Evolutionary conservation across 768 basidiomycete genomes (phyloP).

Genomic region (Pluteus cervinus): DNA sequence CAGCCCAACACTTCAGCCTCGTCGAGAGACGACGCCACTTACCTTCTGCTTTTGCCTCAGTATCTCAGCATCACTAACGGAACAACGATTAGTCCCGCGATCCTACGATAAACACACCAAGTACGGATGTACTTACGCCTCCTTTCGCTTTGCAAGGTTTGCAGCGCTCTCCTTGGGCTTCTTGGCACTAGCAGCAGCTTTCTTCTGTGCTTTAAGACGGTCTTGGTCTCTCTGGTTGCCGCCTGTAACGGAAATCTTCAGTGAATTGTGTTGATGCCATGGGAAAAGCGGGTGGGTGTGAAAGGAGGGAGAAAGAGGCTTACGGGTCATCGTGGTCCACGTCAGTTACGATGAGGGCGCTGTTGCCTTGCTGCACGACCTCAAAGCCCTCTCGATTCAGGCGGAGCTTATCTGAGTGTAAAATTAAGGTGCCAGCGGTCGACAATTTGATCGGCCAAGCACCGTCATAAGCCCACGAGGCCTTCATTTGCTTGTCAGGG

Average conservation of each 20-base stretch:
- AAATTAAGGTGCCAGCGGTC: slow-evolving; percentile 14
- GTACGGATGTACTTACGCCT: slow-evolving; percentile 48
- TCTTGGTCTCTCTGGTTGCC: slow-evolving; percentile 80
- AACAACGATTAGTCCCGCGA: slow-evolving; percentile 16
- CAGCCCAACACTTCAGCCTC: too few relatives aligned
- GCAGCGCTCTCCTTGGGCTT: slow-evolving; percentile 69
- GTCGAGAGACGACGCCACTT: too few relatives aligned
- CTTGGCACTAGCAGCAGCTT: slow-evolving; percentile 43
- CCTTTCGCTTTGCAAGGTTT: slow-evolving; percentile 62
- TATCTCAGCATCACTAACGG: slow-evolving; percentile 64
- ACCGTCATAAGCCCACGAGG: too few relatives aligned
- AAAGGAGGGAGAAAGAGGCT: slow-evolving; percentile 19
- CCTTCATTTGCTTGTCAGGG: too few relatives aligned
- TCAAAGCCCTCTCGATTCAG: too few relatives aligned
- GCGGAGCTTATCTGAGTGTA: slow-evolving; percentile 21
- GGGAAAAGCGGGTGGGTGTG: slow-evolving; percentile 7
- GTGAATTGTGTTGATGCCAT: slow-evolving; percentile 15
- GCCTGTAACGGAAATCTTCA: slow-evolving; percentile 35
- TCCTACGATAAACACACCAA: slow-evolving; percentile 10
- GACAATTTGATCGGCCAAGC: too few relatives aligned
- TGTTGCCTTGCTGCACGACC: too few relatives aligned
- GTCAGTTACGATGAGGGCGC: too few relatives aligned
- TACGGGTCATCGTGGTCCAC: slow-evolving; percentile 43
- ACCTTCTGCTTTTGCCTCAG: slow-evolving; percentile 79
- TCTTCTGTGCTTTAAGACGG: slow-evolving; percentile 71